Conservation (phyloP, 495 filamentous ascomycete species). For the Penicillium arizonense region DNA sequence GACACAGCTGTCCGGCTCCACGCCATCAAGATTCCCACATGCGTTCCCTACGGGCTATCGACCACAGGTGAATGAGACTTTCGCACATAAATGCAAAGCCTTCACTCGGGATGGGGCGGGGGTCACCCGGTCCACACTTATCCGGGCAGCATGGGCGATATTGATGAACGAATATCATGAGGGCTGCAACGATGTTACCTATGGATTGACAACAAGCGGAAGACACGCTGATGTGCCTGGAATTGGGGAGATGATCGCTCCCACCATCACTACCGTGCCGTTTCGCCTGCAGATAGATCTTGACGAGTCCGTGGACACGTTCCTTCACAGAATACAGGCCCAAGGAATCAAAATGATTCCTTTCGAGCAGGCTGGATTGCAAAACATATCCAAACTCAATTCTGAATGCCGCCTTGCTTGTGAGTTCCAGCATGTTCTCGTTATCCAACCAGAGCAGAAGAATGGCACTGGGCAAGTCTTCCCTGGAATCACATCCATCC, state of each 20-base stretch:
- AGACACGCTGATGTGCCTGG: background rate
- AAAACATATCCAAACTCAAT: background rate
- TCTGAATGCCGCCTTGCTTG: background rate
- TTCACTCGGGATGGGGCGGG: background rate
- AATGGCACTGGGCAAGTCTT: background rate
- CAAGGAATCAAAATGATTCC: background rate
- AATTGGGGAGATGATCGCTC: constrained; percentile 6
- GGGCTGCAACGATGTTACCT: constrained; percentile 43
- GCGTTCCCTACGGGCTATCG: background rate
- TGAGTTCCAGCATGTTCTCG: background rate
- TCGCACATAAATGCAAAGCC: background rate
- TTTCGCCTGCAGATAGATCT: constrained; percentile 20
- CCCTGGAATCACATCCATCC: background rate
- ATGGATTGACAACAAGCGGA: constrained; percentile 2
- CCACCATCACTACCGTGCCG: constrained; percentile 8
- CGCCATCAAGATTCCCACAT: background rate
- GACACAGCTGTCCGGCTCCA: constrained; percentile 20
- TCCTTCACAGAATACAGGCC: background rate
- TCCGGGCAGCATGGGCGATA: constrained; percentile 42
- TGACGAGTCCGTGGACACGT: background rate
- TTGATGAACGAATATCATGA: constrained; percentile 50
- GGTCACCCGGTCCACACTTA: constrained; percentile 48
- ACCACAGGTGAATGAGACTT: background rate
- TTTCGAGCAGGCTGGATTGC: background rate
- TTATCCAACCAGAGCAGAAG: background rate